Base-by-base conservation (phyloP, 768 basidiomycete species). In the Amanita phalloides region DNA sequence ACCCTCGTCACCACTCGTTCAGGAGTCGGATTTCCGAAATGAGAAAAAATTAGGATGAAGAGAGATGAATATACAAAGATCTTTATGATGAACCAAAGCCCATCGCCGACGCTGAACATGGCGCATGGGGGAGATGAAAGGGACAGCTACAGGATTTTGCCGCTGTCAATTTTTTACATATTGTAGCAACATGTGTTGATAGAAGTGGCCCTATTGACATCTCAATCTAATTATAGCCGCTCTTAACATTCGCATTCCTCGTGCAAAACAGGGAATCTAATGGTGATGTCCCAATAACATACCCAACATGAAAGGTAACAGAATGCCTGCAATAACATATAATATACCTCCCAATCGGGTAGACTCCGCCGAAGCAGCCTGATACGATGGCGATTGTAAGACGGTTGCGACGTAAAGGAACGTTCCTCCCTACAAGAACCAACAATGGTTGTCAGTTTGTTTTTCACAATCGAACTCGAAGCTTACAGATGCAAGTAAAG, bases 361-460 rank as follows among this genome's bases (percentile, higher is more conserved):
- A 39, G 82, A 64, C 39, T 75, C 76, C 21, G 70, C 55, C 57
- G 64, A 53, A 8, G 53, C 56, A 25, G 64, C 62, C 48, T 74
- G 72, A 14, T 75, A 71, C 30, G 84, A 82, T 30, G 84, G 75
- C 2, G 86, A 79, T 60, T 90, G 89, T n/a, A 92, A 71, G 37
- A 90, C 84, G 1, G 92, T 92, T 1, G 93, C 91, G 7, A 97
- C 94, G 61, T 95, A 96, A 36, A 97, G 72, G 68, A 96, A 96
- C 3, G 90, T 92, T 7, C 93, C 93, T 42, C 90, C 93, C 90
- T 93, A 45, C 14, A 25, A 45, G 58, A 61, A 48, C 41, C 7
- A 30, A 32, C 23, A 47, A n/a, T 17, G 11, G 13, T 35, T 33
- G 28, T n/a, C 20, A 45, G 13, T 5, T 11, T 13, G 7, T 43